A percentile compares a stretch with the other conserved stretches of the same genome.
These are phyloP conservation scores for Podospora pseudoanserina DNA, from an alignment of 495 filamentous ascomycete species.

Conservation along the genomic window DNA sequence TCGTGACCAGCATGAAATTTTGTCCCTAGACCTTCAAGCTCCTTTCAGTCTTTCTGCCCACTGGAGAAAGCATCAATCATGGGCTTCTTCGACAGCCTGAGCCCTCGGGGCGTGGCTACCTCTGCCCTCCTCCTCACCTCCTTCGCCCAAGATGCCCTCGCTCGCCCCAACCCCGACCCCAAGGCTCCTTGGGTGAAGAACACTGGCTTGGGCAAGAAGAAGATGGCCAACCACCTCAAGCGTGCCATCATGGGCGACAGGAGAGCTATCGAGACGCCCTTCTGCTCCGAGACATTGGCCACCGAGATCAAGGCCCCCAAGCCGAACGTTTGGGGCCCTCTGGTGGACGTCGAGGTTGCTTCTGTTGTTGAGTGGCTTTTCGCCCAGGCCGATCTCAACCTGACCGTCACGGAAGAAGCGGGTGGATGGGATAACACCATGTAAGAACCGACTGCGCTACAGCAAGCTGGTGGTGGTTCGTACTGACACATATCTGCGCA, in stretches of 20 bases:
- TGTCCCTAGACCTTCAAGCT: neutral
- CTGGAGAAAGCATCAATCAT: slow-evolving; percentile 12
- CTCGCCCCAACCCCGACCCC: slow-evolving; percentile 21
- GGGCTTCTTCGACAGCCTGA: slow-evolving; percentile 24
- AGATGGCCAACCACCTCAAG: slow-evolving; percentile 24
- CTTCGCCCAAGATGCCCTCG: slow-evolving; percentile 22
- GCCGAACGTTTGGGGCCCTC: slow-evolving; percentile 34
- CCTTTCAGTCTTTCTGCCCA: neutral
- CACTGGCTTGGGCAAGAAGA: slow-evolving; percentile 20
- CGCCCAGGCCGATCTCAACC: slow-evolving; percentile 34
- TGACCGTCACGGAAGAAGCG: slow-evolving; percentile 33
- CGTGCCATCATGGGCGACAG: slow-evolving; percentile 22
- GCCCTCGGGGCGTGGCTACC: slow-evolving; percentile 23
- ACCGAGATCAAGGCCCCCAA: slow-evolving; percentile 32
- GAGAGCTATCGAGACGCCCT: slow-evolving; percentile 8
- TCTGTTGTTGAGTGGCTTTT: slow-evolving; percentile 36
- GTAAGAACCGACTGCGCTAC: slow-evolving; percentile 12
- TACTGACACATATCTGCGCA: slow-evolving; percentile 9
- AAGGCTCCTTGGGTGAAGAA: slow-evolving; percentile 21
- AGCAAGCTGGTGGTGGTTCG: neutral
- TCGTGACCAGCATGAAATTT: neutral
- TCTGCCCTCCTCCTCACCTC: slow-evolving; percentile 23
- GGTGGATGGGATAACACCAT: slow-evolving; percentile 35
- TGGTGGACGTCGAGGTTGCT: slow-evolving; percentile 33
- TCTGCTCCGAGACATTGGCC: slow-evolving; percentile 22